A percentile compares a stretch with the other conserved stretches of the same genome.
These are phyloP conservation scores for Spencermartinsiella ligniputridi DNA, from an alignment of 1,139 yeast genomes.

Conservation along the genomic window DNA sequence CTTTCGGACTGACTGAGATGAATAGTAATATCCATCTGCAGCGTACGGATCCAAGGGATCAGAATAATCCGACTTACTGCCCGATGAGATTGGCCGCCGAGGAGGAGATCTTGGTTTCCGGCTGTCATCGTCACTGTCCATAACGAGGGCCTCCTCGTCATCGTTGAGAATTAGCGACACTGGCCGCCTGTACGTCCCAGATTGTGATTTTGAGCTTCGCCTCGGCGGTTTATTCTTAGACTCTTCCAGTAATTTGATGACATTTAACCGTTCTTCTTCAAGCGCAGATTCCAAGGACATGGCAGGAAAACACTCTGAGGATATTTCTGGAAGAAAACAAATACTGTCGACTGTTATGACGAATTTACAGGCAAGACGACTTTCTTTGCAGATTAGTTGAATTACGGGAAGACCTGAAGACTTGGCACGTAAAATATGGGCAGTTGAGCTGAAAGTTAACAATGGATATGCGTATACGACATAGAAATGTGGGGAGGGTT, in stretches of 20 bases:
- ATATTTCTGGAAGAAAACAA: not conserved
- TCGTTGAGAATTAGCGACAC: constrained; percentile 20
- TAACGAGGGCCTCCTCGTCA: constrained; percentile 12
- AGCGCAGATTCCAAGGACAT: constrained; percentile 47
- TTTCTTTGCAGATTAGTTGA: too few species aligned
- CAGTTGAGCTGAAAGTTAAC: too few species aligned
- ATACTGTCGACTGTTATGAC: not conserved
- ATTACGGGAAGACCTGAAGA: too few species aligned
- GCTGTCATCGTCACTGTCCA: constrained; percentile 7
- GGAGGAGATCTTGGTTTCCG: constrained; percentile 9
- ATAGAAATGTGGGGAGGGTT: too few species aligned
- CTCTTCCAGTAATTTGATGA: constrained; percentile 35
- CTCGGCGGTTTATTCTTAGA: not conserved
- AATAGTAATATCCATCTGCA: constrained; percentile 11
- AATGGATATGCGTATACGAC: too few species aligned
- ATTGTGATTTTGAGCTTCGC: not conserved
- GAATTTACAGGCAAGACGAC: not conserved
- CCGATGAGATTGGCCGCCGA: not conserved
- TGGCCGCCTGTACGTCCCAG: constrained; percentile 10
- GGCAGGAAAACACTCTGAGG: too few species aligned
- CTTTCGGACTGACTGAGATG: constrained; percentile 2
- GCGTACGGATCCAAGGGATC: constrained; percentile 14
- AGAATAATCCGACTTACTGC: constrained; percentile 10
- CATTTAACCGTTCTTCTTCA: constrained; percentile 42
- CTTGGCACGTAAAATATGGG: too few species aligned